Evolutionary conservation across 306 rosid genomes (phyloP).

Genomic region (Alnus glutinosa): DNA sequence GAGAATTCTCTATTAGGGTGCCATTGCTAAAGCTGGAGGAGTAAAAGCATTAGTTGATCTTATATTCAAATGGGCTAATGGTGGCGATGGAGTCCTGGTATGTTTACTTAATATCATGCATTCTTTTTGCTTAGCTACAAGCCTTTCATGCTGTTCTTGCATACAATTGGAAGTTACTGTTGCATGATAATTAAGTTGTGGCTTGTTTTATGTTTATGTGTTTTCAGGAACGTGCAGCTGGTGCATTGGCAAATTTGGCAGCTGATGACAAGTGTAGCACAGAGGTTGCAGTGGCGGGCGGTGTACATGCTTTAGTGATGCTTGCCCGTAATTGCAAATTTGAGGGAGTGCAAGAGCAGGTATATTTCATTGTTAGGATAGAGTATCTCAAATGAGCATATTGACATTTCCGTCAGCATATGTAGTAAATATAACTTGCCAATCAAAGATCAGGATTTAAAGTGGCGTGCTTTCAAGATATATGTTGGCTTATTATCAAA

Average conservation of each 20-base stretch:
- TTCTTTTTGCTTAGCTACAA: conserved; percentile 20
- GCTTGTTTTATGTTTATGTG: conserved; percentile 24
- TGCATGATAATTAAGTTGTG: conserved; percentile 14
- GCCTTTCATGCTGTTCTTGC: conserved; percentile 19
- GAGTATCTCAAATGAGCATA: conserved; percentile 4
- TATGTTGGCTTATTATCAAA: background rate
- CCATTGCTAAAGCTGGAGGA: conserved; percentile 98
- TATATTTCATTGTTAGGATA: conserved; percentile 31
- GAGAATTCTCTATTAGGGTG: conserved; percentile 59
- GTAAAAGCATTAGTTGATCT: conserved; percentile 95
- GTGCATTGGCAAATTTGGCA: conserved; percentile 99
- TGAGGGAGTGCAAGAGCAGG: conserved; percentile 99
- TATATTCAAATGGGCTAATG: conserved; percentile 96
- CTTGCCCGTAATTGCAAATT: conserved; percentile 96
- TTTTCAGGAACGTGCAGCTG: conserved; percentile 98
- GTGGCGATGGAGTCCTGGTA: conserved; percentile 98
- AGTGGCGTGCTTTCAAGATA: background rate
- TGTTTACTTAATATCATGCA: conserved; percentile 35
- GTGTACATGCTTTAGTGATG: conserved; percentile 98
- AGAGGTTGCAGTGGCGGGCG: conserved; percentile 95
- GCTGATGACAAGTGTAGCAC: conserved; percentile 99
- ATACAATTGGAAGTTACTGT: conserved; percentile 22
- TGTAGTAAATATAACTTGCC: conserved; percentile 17
- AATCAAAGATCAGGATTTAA: conserved; percentile 16
- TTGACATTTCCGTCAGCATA: conserved; percentile 13